phyloP scores from a whole-genome alignment of 169 alveolate genomes.

The Cryptosporidium canis region DNA sequence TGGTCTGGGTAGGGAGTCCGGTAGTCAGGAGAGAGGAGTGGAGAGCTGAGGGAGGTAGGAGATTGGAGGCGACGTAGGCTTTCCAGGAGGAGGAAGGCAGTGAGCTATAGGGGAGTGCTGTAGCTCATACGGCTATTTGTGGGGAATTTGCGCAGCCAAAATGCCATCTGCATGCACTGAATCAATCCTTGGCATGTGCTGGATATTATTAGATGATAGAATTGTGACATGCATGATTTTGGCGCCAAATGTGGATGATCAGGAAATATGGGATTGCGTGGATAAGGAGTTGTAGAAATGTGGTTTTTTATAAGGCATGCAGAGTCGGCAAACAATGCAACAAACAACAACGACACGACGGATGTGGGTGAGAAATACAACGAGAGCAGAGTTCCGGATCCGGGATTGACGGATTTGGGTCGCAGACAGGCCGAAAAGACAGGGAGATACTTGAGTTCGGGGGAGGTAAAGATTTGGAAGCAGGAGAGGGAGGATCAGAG shows the following conservation, averaged over 20 bases:
- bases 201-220: background rate
- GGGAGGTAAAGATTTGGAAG: conserved; percentile 7
- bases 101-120: too few species aligned
- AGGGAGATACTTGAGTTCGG: conserved; percentile 4
- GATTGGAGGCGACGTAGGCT: too few species aligned
- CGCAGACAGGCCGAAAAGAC: conserved; percentile 44
- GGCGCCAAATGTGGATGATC: background rate
- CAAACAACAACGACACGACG: conserved; percentile 30
- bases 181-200: background rate
- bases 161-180: background rate
- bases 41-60: too few species aligned
- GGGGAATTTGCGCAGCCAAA: too few species aligned
- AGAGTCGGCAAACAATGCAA: conserved; percentile 59
- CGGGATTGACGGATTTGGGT: conserved; percentile 32
- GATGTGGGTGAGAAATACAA: conserved; percentile 4
- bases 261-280: background rate
- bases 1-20: too few species aligned
- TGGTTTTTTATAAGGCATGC: conserved; percentile 73
- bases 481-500: conserved; percentile 30
- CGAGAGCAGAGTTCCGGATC: conserved; percentile 62
- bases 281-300: background rate
- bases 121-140: too few species aligned
- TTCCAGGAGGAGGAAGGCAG: too few species aligned
- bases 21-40: too few species aligned
- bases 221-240: background rate